A percentile compares a stretch with the other conserved stretches of the same genome.
Conservation (phyloP, 352 stramenopile genomes). For the Phytophthora citrophthora region DNA sequence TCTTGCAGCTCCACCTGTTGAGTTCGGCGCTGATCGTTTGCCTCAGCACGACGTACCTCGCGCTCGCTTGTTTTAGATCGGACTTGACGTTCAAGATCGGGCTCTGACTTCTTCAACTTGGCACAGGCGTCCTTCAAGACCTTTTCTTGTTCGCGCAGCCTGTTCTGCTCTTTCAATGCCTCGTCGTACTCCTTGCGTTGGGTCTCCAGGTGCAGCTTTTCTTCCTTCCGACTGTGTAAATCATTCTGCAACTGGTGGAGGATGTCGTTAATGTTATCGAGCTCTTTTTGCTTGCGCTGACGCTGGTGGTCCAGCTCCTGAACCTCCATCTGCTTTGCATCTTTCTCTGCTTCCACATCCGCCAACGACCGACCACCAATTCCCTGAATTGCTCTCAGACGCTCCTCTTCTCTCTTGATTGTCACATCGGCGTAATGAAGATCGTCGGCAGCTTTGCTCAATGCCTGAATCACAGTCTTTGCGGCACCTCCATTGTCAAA, state of each 20-base stretch:
- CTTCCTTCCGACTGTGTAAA: conserved; percentile 61
- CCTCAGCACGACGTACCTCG: conserved; percentile 34
- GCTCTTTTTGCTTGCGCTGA: conserved; percentile 59
- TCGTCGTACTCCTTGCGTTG: conserved; percentile 63
- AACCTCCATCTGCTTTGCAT: conserved; percentile 58
- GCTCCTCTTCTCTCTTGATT: conserved; percentile 47
- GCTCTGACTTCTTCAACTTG: conserved; percentile 44
- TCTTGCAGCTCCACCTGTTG: conserved; percentile 50
- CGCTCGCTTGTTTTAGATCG: conserved; percentile 51
- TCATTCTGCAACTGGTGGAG: conserved; percentile 70
- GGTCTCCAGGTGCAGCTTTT: conserved; percentile 57
- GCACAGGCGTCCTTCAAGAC: conserved; percentile 52
- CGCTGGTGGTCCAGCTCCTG: conserved; percentile 58
- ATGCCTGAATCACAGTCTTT: conserved; percentile 38
- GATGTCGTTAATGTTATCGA: conserved; percentile 52
- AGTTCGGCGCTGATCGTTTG: conserved; percentile 33
- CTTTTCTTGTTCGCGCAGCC: conserved; percentile 66
- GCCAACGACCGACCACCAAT: conserved; percentile 40
- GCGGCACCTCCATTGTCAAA: conserved; percentile 43
- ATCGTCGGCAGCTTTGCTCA: conserved; percentile 45
- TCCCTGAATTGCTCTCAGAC: conserved; percentile 47
- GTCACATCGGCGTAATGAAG: conserved; percentile 29
- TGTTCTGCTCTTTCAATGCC: conserved; percentile 54
- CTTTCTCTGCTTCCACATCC: conserved; percentile 48
- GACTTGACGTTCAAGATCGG: conserved; percentile 50